phyloP scores from a whole-genome alignment of 805 yeast species.

The Clavispora asparagi region DNA sequence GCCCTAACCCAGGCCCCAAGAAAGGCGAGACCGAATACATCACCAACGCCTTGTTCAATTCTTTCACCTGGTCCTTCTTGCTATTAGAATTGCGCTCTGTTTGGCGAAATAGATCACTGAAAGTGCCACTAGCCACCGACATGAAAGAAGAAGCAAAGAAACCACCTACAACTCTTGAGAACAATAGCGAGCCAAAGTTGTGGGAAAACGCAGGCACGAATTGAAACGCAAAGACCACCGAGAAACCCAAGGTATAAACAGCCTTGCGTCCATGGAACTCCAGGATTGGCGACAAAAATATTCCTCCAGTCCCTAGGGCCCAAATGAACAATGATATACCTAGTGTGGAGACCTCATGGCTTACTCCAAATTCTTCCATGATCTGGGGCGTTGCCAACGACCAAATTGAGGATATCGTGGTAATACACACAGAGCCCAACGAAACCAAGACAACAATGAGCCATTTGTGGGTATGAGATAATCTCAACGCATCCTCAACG shows the following conservation, averaged over 20 bases:
- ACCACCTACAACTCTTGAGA: constrained; percentile 24
- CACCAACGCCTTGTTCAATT: constrained; percentile 19
- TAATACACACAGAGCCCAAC: constrained; percentile 20
- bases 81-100: constrained; percentile 7
- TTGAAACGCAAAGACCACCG: constrained; percentile 17
- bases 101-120: constrained; percentile 21
- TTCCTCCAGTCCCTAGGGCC: constrained; percentile 26
- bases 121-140: constrained; percentile 27
- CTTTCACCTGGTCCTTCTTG: constrained; percentile 6
- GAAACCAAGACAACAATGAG: constrained; percentile 19
- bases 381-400: constrained; percentile 21
- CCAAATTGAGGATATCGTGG: constrained; percentile 27
- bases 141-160: constrained; percentile 25
- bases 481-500: constrained; percentile 19
- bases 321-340: constrained; percentile 25
- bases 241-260: constrained; percentile 32
- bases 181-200: constrained; percentile 21
- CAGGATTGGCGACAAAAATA: constrained; percentile 50
- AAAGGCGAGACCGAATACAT: constrained; percentile 26
- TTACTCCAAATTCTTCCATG: constrained; percentile 17
- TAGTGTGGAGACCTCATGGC: constrained; percentile 21
- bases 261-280: constrained; percentile 62
- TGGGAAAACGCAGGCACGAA: constrained; percentile 21
- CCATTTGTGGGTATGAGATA: constrained; percentile 23
- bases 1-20: constrained; percentile 27